Conservation (phyloP, 2,329 filamentous ascomycete genomes). For the Juglanconis oblonga region DNA sequence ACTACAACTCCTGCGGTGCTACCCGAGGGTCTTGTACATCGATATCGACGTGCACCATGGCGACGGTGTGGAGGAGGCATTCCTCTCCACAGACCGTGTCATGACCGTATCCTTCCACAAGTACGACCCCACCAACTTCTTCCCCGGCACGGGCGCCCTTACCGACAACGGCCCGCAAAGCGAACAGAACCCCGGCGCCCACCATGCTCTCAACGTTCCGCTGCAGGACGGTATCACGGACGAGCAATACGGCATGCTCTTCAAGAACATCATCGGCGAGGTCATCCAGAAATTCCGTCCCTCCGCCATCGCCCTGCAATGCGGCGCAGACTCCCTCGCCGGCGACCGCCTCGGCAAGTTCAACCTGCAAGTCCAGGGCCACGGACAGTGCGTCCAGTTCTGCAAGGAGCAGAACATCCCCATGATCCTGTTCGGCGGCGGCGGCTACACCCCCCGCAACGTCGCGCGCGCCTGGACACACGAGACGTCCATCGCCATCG, state of each 20-base stretch:
- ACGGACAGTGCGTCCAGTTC: conserved; percentile 86
- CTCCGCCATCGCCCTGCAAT: conserved; percentile 88
- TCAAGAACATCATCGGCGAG: conserved; percentile 74
- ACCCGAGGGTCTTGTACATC: conserved; percentile 87
- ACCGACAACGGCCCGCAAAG: conserved; percentile 81
- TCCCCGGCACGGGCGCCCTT: conserved; percentile 85
- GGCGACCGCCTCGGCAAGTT: conserved; percentile 93
- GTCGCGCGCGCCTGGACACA: conserved; percentile 96
- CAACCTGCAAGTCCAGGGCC: conserved; percentile 93
- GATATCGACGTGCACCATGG: conserved; percentile 93
- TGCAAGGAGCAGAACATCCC: conserved; percentile 80
- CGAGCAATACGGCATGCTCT: conserved; percentile 81
- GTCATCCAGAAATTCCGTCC: conserved; percentile 84
- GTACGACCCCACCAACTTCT: conserved; percentile 80
- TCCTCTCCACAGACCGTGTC: conserved; percentile 84
- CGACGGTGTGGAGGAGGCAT: conserved; percentile 87
- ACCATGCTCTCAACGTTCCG: conserved; percentile 87
- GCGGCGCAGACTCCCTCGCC: conserved; percentile 89
- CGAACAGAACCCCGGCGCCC: conserved; percentile 81
- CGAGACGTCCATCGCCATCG: conserved; percentile 88
- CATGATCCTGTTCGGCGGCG: conserved; percentile 86
- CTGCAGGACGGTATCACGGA: conserved; percentile 90
- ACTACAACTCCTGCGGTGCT: conserved; percentile 76
- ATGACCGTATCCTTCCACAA: conserved; percentile 67
- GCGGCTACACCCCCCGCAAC: conserved; percentile 94